phyloP scores from a whole-genome alignment of 768 basidiomycete species.

The Plicaturopsis crispa region DNA sequence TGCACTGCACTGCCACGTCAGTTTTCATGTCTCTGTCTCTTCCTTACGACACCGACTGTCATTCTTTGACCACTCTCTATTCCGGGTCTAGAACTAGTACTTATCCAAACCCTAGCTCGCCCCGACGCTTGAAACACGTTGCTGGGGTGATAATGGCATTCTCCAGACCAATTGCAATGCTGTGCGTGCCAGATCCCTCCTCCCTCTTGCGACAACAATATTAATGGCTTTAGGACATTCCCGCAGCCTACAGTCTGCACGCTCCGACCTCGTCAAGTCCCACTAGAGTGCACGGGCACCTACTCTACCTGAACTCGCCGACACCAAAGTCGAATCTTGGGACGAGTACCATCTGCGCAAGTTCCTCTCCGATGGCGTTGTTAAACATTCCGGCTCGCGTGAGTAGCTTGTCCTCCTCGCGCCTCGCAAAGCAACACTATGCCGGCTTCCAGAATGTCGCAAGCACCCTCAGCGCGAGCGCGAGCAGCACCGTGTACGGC shows the following conservation, averaged over 20 bases:
- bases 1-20: too few species aligned
- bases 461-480: constrained; percentile 42
- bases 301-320: constrained; percentile 49
- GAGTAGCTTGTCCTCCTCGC: constrained; percentile 79
- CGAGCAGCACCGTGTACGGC: constrained; percentile 31
- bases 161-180: too few species aligned
- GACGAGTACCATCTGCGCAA: constrained; percentile 75
- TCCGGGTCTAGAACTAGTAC: too few species aligned
- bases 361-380: constrained; percentile 80
- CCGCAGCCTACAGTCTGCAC: constrained; percentile 29
- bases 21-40: too few species aligned
- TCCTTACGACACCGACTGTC: too few species aligned
- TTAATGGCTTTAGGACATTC: too few species aligned
- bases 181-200: too few species aligned
- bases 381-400: constrained; percentile 69
- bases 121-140: too few species aligned
- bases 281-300: constrained; percentile 62
- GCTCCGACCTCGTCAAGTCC: constrained; percentile 43
- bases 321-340: constrained; percentile 73
- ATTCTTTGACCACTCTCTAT: too few species aligned
- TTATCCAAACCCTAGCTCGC: too few species aligned
- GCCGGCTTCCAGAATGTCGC: constrained; percentile 53
- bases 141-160: too few species aligned
- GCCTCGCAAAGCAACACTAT: constrained; percentile 65
- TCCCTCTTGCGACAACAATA: too few species aligned